phyloP scores from a whole-genome alignment of 129 eudicot genomes.

The Flaveria ramosissima region DNA sequence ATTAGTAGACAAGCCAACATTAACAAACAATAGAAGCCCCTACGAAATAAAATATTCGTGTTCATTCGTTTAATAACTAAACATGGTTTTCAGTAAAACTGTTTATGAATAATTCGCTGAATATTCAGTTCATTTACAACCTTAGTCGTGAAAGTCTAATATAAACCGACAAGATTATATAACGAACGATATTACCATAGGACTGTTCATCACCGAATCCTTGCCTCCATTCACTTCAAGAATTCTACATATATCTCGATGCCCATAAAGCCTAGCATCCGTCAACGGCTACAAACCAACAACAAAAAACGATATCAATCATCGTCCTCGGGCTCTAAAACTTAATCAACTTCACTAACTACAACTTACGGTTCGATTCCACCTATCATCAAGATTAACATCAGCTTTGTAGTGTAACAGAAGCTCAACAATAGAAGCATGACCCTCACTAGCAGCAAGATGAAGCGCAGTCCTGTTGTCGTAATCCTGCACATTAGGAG shows the following conservation, averaged over 20 bases:
- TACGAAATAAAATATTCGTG: too few relatives aligned
- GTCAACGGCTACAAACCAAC: conserved; percentile 52
- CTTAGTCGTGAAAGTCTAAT: background rate
- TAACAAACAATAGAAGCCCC: too few relatives aligned
- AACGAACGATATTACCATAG: conserved; percentile 45
- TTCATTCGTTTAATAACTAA: too few relatives aligned
- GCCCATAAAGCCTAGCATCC: conserved; percentile 72
- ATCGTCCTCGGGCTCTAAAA: too few relatives aligned
- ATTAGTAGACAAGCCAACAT: too few relatives aligned
- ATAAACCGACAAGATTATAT: background rate
- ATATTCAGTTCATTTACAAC: too few relatives aligned
- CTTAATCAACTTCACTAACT: too few relatives aligned
- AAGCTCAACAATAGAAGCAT: conserved; percentile 77
- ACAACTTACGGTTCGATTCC: conserved; percentile 56
- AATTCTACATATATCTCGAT: conserved; percentile 73
- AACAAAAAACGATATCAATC: conserved; percentile 12
- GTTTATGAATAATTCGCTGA: too few relatives aligned
- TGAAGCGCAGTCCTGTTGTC: conserved; percentile 73
- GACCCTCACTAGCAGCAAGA: conserved; percentile 79
- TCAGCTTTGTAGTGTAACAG: conserved; percentile 67
- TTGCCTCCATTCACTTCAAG: conserved; percentile 75
- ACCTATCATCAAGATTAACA: conserved; percentile 68
- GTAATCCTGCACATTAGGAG: conserved; percentile 72
- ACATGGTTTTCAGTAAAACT: too few relatives aligned
- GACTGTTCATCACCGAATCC: conserved; percentile 44